Evolutionary conservation across 208 protist genomes (phyloP).

Genomic region (Acanthamoeba royreba): DNA sequence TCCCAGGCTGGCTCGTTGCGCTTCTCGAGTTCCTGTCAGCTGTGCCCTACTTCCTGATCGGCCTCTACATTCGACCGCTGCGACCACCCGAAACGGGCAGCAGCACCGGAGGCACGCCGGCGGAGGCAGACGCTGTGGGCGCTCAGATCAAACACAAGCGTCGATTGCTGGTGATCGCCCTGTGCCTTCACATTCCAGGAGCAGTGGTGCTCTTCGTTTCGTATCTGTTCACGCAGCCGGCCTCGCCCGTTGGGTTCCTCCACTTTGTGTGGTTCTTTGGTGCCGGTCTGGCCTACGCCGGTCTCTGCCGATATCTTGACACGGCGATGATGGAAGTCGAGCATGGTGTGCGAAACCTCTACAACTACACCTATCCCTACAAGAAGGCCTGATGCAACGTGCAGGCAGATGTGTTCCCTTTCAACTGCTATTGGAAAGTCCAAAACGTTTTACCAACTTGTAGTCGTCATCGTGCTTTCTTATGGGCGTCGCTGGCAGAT

Average conservation of each 20-base stretch:
- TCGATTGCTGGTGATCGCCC: background rate
- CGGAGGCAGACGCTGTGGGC: background rate
- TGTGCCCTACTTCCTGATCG: background rate
- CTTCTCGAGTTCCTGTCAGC: background rate
- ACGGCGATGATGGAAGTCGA: background rate
- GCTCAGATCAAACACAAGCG: background rate
- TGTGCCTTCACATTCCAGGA: background rate
- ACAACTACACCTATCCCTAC: conserved; percentile 38
- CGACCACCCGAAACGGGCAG: background rate
- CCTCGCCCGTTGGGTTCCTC: background rate
- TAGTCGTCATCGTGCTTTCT: too few species aligned
- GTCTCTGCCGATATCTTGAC: background rate
- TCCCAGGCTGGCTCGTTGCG: background rate
- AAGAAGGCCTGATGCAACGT: conserved; percentile 28
- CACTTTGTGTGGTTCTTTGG: conserved; percentile 19
- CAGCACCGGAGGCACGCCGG: background rate
- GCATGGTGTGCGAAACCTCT: background rate
- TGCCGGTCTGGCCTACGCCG: background rate
- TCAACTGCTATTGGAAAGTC: too few species aligned
- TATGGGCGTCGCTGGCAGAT: conserved; percentile 26
- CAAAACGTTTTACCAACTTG: too few species aligned
- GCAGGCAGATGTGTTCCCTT: too few species aligned
- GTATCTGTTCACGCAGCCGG: background rate
- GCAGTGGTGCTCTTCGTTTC: background rate
- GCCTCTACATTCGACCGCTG: background rate